phyloP scores from a whole-genome alignment of 1,284 basidiomycete species.

The Gymnopus androsaceus region DNA sequence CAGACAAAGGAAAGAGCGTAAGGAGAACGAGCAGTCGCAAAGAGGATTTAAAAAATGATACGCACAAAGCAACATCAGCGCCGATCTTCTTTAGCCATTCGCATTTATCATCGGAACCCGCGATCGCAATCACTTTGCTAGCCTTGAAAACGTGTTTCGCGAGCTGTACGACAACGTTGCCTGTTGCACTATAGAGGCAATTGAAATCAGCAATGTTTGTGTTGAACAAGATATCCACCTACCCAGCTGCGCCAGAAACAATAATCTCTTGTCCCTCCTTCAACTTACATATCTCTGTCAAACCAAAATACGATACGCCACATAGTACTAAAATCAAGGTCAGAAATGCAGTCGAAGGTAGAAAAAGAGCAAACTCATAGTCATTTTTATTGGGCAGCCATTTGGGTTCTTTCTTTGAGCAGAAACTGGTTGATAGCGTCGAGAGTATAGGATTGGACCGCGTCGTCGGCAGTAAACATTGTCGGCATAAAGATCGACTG shows the following conservation, averaged over 20 bases:
- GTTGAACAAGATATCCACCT: background rate
- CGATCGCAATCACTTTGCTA: background rate
- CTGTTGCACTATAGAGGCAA: background rate
- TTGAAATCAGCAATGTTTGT: background rate
- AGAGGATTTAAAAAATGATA: background rate
- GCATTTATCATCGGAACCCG: slow-evolving; percentile 6
- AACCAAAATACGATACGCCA: slow-evolving; percentile 6
- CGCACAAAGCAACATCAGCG: slow-evolving; percentile 5
- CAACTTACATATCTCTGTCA: slow-evolving; percentile 4
- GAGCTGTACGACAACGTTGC: slow-evolving; percentile 4
- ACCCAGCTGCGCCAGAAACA: slow-evolving; percentile 5
- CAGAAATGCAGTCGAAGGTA: too few relatives aligned
- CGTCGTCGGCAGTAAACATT: too few relatives aligned
- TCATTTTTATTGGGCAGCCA: too few relatives aligned
- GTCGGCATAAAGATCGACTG: too few relatives aligned
- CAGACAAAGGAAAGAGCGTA: background rate
- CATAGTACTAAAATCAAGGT: too few relatives aligned
- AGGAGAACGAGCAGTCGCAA: background rate
- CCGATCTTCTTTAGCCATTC: slow-evolving; percentile 8
- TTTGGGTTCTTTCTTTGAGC: too few relatives aligned
- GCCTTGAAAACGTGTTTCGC: slow-evolving; percentile 5
- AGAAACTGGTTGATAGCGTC: too few relatives aligned
- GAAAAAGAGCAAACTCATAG: too few relatives aligned
- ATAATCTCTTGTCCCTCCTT: slow-evolving; percentile 1
- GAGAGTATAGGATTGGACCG: too few relatives aligned